These are phyloP conservation scores for Symmetrospora coprosmae DNA, from an alignment of 768 basidiomycete species.

Conservation along the genomic window DNA sequence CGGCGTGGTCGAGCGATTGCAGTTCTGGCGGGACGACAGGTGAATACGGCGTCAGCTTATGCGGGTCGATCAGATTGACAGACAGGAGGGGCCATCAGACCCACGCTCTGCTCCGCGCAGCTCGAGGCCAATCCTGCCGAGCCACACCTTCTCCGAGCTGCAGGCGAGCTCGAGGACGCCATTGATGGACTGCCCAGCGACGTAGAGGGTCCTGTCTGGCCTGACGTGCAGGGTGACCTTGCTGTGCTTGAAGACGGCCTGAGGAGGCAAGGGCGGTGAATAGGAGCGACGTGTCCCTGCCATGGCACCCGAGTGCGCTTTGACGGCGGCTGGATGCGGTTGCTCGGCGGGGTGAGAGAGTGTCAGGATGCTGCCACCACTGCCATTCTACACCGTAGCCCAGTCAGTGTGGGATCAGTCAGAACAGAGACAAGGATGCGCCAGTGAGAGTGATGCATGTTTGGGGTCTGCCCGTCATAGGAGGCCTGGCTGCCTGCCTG, in stretches of 20 bases:
- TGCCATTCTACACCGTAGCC: too few relatives aligned
- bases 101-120: slow-evolving; percentile 27
- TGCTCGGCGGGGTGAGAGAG: too few relatives aligned
- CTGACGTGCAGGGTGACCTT: slow-evolving; percentile 1
- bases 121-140: slow-evolving; percentile 29
- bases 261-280: slow-evolving; percentile 4
- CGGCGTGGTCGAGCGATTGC: slow-evolving; percentile 26
- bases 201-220: slow-evolving; percentile 11
- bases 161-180: slow-evolving; percentile 28
- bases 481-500: too few relatives aligned
- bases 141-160: slow-evolving; percentile 12
- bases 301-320: too few relatives aligned
- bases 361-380: too few relatives aligned
- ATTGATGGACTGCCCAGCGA: slow-evolving; percentile 22
- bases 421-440: too few relatives aligned
- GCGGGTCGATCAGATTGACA: too few relatives aligned
- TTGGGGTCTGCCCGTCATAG: too few relatives aligned
- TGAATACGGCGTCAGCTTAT: background rate
- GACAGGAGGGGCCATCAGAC: background rate
- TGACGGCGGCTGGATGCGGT: too few relatives aligned
- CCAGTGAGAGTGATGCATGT: too few relatives aligned
- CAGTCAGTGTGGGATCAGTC: too few relatives aligned
- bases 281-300: too few relatives aligned
- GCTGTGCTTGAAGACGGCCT: slow-evolving; percentile 1
- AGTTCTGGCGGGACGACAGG: slow-evolving; percentile 23